Conservation (phyloP, 768 basidiomycete genomes). For the Lactarius indigo region DNA sequence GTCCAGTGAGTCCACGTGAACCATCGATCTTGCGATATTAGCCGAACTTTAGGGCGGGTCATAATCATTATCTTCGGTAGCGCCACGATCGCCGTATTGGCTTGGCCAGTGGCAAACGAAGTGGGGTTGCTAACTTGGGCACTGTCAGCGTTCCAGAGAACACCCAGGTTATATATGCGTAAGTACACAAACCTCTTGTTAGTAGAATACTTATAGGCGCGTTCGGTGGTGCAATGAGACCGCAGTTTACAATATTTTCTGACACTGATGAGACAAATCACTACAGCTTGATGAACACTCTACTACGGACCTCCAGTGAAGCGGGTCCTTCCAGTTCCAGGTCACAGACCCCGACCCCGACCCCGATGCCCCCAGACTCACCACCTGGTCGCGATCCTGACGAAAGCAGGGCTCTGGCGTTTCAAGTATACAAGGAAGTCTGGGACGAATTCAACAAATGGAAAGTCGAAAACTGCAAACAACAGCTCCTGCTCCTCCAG, state of each 20-base stretch:
- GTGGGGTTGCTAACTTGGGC: neutral
- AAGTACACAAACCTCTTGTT: neutral
- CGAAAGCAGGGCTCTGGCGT: neutral
- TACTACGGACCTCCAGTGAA: neutral
- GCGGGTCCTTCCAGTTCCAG: neutral
- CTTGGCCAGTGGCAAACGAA: too few species aligned
- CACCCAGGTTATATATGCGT: neutral
- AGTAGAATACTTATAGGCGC: neutral
- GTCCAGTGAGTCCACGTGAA: too few species aligned
- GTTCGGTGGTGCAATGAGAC: neutral
- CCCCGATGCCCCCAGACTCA: neutral
- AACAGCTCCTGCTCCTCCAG: constrained; percentile 20
- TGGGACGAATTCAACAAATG: constrained; percentile 31
- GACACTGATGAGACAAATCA: neutral
- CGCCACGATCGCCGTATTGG: neutral
- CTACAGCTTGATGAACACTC: neutral
- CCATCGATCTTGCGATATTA: neutral
- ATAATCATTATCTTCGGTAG: neutral
- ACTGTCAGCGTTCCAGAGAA: neutral
- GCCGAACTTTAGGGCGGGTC: neutral
- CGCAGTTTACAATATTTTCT: neutral
- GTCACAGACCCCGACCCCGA: neutral
- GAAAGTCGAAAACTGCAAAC: constrained; percentile 27
- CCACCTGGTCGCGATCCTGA: neutral
- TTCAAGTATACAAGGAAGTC: constrained; percentile 26